phyloP scores from a whole-genome alignment of 2,329 filamentous ascomycete genomes.

The Fusarium odoratissimum region DNA sequence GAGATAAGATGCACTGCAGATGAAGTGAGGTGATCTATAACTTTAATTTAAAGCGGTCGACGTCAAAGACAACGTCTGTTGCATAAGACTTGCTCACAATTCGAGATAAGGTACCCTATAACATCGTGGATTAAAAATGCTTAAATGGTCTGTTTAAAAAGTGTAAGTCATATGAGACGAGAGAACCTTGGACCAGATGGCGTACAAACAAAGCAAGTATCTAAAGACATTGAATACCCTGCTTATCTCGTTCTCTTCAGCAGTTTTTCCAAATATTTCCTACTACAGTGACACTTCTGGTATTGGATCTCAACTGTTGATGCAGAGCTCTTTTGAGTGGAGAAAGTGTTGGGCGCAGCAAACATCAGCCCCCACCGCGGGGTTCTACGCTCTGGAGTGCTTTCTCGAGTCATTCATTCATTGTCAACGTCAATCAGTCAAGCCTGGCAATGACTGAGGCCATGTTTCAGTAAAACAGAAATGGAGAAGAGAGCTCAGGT shows the following conservation, averaged over 20 bases:
- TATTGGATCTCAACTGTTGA: neutral
- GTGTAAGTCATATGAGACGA: neutral
- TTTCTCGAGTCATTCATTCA: constrained; percentile 1
- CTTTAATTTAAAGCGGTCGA: neutral
- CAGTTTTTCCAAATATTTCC: neutral
- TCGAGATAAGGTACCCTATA: neutral
- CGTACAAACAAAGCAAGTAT: neutral
- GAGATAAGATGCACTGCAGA: neutral
- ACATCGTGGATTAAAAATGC: neutral
- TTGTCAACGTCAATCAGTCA: constrained; percentile 7
- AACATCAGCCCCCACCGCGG: constrained; percentile 31
- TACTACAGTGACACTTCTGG: neutral
- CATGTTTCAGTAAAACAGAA: constrained; percentile 41
- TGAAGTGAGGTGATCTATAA: neutral
- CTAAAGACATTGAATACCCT: neutral
- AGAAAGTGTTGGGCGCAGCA: constrained; percentile 17
- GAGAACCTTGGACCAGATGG: neutral
- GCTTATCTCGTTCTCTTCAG: neutral
- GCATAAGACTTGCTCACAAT: neutral
- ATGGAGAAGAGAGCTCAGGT: constrained; percentile 56
- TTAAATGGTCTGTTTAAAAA: neutral
- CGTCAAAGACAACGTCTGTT: neutral
- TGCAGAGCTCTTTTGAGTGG: constrained; percentile 12
- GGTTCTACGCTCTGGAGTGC: constrained; percentile 10
- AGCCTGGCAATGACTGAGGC: constrained; percentile 29